phyloP scores from a whole-genome alignment of 2,329 filamentous ascomycete species.

The Phyllosticta paracitricarpa region DNA sequence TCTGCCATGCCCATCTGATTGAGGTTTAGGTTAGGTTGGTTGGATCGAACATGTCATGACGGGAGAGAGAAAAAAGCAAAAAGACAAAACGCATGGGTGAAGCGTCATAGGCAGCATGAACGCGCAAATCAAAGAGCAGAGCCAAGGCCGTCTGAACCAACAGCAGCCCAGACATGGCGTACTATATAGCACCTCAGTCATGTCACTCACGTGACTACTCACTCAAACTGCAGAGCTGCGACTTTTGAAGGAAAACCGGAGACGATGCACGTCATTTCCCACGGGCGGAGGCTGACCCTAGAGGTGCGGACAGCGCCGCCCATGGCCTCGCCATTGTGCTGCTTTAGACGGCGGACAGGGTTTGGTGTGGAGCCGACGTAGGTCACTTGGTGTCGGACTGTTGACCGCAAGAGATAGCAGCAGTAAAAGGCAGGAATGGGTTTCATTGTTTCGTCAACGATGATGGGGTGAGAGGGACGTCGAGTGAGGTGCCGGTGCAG shows the following conservation, averaged over 20 bases:
- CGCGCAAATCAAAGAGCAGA: background rate
- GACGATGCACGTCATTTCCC: constrained; percentile 70
- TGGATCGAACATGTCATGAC: background rate
- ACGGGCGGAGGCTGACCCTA: constrained; percentile 59
- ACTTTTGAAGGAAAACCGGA: constrained; percentile 81
- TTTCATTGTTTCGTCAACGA: constrained; percentile 30
- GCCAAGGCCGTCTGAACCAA: background rate
- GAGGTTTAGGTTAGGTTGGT: background rate
- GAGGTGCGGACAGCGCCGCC: constrained; percentile 76
- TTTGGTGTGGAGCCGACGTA: constrained; percentile 93
- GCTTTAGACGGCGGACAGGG: constrained; percentile 70
- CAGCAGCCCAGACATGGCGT: background rate
- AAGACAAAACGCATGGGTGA: background rate
- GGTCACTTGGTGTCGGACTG: constrained; percentile 51
- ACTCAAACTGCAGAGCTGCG: constrained; percentile 91
- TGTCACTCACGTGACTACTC: constrained; percentile 26
- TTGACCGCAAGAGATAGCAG: constrained; percentile 85
- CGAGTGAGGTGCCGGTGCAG: constrained; percentile 1
- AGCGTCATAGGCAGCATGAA: background rate
- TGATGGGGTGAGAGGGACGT: background rate
- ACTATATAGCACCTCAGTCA: background rate
- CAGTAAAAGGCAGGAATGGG: constrained; percentile 82
- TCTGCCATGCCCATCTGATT: constrained; percentile 79
- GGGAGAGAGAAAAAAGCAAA: background rate
- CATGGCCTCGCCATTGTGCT: constrained; percentile 78